Evolutionary conservation across 495 filamentous ascomycete species (phyloP).

Genomic region (Talaromyces liani): DNA sequence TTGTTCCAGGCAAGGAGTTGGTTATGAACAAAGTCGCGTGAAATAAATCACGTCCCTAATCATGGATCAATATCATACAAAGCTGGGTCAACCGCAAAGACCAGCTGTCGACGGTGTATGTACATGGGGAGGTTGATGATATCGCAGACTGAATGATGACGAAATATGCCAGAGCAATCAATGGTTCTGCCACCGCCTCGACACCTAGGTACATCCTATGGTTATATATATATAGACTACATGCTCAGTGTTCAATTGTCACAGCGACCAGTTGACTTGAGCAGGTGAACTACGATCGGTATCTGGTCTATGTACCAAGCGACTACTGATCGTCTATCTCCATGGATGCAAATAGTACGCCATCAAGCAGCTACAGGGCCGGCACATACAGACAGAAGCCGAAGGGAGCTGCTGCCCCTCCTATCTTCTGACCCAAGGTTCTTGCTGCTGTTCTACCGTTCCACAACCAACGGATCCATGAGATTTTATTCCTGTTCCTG

Average conservation of each 20-base stretch:
- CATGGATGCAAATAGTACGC: not conserved
- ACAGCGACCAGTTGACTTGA: not conserved
- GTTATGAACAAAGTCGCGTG: not conserved
- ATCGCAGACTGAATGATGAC: constrained; percentile 1
- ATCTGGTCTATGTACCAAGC: not conserved
- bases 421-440: not conserved
- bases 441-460: not conserved
- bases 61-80: not conserved
- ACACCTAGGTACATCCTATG: not conserved
- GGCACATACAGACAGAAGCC: not conserved
- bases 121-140: not conserved
- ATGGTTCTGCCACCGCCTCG: constrained; percentile 1
- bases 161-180: not conserved
- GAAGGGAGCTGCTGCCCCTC: not conserved
- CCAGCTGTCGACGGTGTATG: not conserved
- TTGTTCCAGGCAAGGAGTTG: not conserved
- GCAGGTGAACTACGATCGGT: not conserved
- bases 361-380: not conserved
- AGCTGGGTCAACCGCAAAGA: not conserved
- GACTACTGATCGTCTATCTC: not conserved
- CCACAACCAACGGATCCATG: not conserved
- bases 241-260: not conserved
- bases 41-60: not conserved
- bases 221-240: not conserved
- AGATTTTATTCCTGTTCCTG: not conserved